Evolutionary conservation across 805 yeast species (phyloP).

Genomic region (Wickerhamiella bombiphila): DNA sequence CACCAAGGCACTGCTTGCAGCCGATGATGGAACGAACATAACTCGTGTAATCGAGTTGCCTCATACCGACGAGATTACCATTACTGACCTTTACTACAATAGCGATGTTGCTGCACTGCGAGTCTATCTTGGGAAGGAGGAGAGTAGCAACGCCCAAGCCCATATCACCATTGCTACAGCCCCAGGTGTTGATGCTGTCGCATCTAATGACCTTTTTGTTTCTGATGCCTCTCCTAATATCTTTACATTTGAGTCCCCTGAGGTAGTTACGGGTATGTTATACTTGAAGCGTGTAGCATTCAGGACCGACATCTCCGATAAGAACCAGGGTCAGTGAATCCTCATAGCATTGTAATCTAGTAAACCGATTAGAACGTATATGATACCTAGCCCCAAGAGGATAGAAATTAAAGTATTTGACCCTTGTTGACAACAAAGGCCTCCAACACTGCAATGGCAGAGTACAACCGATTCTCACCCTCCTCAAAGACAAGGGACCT

Average conservation of each 20-base stretch:
- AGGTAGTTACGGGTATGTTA: too few species aligned
- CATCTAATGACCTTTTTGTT: constrained; percentile 5
- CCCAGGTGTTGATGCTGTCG: constrained; percentile 3
- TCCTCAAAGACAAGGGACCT: constrained; percentile 82
- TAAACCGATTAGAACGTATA: too few species aligned
- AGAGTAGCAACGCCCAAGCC: constrained; percentile 31
- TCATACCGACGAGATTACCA: background rate
- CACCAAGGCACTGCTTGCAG: background rate
- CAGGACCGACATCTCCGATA: too few species aligned
- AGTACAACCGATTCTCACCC: constrained; percentile 91
- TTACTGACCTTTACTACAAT: constrained; percentile 37
- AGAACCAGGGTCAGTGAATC: too few species aligned
- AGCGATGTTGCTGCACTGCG: constrained; percentile 38
- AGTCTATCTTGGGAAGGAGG: constrained; percentile 27
- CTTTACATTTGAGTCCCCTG: too few species aligned
- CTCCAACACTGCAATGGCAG: constrained; percentile 89
- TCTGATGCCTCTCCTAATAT: too few species aligned
- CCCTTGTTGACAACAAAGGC: constrained; percentile 81
- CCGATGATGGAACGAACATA: background rate
- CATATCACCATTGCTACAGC: constrained; percentile 59
- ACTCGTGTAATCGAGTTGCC: constrained; percentile 4
- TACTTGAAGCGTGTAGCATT: too few species aligned
- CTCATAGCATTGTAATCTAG: too few species aligned
- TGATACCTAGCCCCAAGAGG: too few species aligned
- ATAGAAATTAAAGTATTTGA: too few species aligned